Base-by-base conservation (phyloP, 2,329 filamentous ascomycete species). In the Thielaviopsis ethacetica region DNA sequence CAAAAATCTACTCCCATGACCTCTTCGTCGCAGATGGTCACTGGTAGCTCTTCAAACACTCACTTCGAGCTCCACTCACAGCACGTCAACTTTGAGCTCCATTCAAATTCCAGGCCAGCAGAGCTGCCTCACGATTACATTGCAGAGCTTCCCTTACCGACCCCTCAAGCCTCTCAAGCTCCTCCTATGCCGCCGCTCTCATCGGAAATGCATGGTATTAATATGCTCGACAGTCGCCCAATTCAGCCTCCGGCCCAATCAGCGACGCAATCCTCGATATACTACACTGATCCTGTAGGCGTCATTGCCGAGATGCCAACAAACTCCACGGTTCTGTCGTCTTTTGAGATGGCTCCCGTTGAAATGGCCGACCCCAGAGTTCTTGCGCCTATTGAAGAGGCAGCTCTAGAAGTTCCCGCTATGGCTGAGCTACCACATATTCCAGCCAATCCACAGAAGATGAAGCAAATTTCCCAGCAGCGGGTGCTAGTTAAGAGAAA, bases 251-350 rank as follows among this genome's bases (percentile, higher is more conserved):
- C n/a, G 13, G 60, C 64, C 15, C 64, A 65, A 7, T n/a, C 15
- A n/a, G 13, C 3, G n/a, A 5, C n/a, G 13, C 38, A 15, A 5
- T n/a, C 2, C 17, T 44, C 15, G 12, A 44, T 44, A n/a, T n/a
- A 44, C 9, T 12, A 44, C 10, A 71, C 67, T 15, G 67, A 74
- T 41, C 74, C 76, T 0, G 68, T 77, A 1, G 75, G 75, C 0
- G 49, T 72, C 17, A 66, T 78, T 22, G 71, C 75, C 2, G 76
- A 79, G 65, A 73, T 79, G 68, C 65, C 73, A 5, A 76, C 73
- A 10, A 71, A 73, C 19, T 65, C 70, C 22, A 76, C 75, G 0
- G 70, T 68, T 0, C 63, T 62, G 7, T 72, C 75, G 6, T 65
- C 66, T 0, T 68, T 73, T 5, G 75, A 78, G 62, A 67, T 65